These are phyloP conservation scores for Trametes pubescens DNA, from an alignment of 1,284 basidiomycete genomes.

Conservation along the genomic window DNA sequence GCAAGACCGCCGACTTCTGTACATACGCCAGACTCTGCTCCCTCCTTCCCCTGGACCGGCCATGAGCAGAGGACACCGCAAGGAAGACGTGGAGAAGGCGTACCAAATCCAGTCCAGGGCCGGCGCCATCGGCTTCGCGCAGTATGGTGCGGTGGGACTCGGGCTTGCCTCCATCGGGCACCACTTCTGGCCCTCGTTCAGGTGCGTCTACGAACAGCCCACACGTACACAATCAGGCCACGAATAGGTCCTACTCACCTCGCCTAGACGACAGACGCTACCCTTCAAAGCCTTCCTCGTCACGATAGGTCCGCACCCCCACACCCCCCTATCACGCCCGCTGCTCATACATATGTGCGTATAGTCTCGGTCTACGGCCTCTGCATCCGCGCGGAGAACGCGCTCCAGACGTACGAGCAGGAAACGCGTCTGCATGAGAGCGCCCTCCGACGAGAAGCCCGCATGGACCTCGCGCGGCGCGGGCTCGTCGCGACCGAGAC, in stretches of 20 bases:
- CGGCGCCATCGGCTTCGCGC: slow-evolving; percentile 63
- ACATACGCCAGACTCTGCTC: not conserved
- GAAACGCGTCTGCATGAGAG: slow-evolving; percentile 72
- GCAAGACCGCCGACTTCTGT: slow-evolving; percentile 9
- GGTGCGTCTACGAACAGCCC: slow-evolving; percentile 50
- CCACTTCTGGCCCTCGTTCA: slow-evolving; percentile 79
- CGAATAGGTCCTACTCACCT: not conserved
- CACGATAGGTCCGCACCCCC: slow-evolving; percentile 53
- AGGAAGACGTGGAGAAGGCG: slow-evolving; percentile 39
- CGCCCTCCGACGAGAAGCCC: slow-evolving; percentile 74
- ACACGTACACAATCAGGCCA: not conserved
- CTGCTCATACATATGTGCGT: not conserved
- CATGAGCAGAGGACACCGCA: slow-evolving; percentile 41
- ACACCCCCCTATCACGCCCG: not conserved
- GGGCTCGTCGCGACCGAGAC: slow-evolving; percentile 85
- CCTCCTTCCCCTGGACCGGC: not conserved
- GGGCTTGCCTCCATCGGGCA: slow-evolving; percentile 74
- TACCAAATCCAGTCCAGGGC: slow-evolving; percentile 39
- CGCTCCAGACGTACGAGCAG: slow-evolving; percentile 76
- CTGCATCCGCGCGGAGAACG: slow-evolving; percentile 78
- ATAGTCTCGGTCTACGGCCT: slow-evolving; percentile 73
- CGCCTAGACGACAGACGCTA: slow-evolving; percentile 74
- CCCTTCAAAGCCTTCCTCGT: slow-evolving; percentile 83
- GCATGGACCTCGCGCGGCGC: slow-evolving; percentile 74
- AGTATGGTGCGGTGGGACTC: slow-evolving; percentile 62